Percentiles rank a stretch among this genome's conserved stretches.
Conservation (phyloP, 192 early-diverging fungal species). For the Pilaira anomala region DNA sequence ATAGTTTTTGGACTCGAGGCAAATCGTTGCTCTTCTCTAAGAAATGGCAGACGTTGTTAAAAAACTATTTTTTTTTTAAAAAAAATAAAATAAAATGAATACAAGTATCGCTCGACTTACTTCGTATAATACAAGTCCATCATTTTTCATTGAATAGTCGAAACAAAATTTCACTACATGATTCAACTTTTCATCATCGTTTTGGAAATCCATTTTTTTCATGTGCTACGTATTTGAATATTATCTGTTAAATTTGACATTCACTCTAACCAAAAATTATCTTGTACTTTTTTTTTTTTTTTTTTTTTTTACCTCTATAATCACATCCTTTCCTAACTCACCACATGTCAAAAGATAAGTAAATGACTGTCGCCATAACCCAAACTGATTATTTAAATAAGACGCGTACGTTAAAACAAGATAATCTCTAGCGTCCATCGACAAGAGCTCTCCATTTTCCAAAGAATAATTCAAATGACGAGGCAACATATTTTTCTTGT, state of each 20-base stretch:
- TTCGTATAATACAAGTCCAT: not conserved
- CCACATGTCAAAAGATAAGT: slow-evolving; percentile 1
- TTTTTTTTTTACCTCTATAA: not conserved
- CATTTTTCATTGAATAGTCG: not conserved
- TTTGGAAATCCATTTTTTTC: not conserved
- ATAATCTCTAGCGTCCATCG: not conserved
- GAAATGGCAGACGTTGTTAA: too few species aligned
- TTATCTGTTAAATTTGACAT: too few species aligned
- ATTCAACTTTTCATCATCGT: not conserved
- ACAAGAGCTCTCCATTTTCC: not conserved
- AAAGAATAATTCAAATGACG: too few species aligned
- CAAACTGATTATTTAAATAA: not conserved
- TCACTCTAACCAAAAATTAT: too few species aligned
- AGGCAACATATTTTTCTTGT: not conserved
- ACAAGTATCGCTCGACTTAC: not conserved
- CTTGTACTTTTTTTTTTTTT: not conserved
- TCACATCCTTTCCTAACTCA: not conserved
- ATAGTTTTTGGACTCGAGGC: not conserved
- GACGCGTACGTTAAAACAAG: not conserved
- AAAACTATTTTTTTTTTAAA: too few species aligned
- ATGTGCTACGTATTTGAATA: not conserved
- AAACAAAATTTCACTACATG: not conserved
- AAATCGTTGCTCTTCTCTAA: not conserved
- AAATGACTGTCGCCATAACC: not conserved
- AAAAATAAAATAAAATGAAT: too few species aligned